Conservation (phyloP, 2,329 filamentous ascomycete genomes). For the Arthrobotrys sinensis region DNA sequence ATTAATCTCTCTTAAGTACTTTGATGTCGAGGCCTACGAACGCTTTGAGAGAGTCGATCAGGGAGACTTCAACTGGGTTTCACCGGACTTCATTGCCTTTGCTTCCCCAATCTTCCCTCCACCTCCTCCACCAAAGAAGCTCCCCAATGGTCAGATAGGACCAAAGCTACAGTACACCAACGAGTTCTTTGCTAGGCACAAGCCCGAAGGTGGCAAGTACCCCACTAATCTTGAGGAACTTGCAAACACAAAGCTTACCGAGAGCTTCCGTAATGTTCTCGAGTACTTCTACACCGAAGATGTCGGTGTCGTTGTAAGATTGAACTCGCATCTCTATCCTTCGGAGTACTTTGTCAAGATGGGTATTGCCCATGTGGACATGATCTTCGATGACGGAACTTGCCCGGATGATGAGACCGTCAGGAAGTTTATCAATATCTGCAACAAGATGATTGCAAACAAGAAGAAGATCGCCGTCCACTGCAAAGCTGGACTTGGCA, state of each 20-base stretch:
- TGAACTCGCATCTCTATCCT: constrained; percentile 96
- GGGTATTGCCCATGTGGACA: constrained; percentile 95
- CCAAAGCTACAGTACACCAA: constrained; percentile 59
- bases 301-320: constrained; percentile 91
- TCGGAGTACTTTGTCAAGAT: constrained; percentile 97
- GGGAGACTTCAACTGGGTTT: constrained; percentile 99
- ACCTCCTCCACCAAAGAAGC: constrained; percentile 76
- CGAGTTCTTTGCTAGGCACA: constrained; percentile 55
- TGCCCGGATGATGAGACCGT: constrained; percentile 92
- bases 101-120: constrained; percentile 87
- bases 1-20: constrained; percentile 90
- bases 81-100: constrained; percentile 93
- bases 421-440: constrained; percentile 92
- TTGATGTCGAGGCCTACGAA: constrained; percentile 96
- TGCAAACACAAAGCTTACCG: constrained; percentile 78
- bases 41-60: constrained; percentile 95
- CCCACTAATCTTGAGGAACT: constrained; percentile 64
- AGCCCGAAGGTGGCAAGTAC: constrained; percentile 59
- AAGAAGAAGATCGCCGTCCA: constrained; percentile 96
- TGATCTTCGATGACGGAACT: constrained; percentile 99
- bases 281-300: constrained; percentile 89
- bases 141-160: constrained; percentile 56
- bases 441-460: constrained; percentile 92
- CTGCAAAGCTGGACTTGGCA: constrained; percentile 96
- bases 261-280: constrained; percentile 90